These are phyloP conservation scores for Alliaria petiolata DNA, from an alignment of 345 rosid genomes.

Conservation along the genomic window DNA sequence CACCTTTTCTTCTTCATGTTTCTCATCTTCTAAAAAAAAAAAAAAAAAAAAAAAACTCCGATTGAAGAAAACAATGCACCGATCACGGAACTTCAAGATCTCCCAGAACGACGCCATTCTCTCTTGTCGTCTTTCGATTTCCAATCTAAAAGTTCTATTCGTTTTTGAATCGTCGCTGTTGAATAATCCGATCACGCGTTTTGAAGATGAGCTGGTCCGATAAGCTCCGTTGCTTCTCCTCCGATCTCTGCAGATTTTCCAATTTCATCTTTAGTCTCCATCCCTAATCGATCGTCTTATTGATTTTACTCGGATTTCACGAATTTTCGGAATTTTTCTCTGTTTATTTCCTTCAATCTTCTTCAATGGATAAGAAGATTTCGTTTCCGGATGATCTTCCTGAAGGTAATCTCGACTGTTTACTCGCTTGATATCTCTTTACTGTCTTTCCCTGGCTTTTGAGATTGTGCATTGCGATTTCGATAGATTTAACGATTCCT, in stretches of 20 bases:
- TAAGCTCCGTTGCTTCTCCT: slow-evolving; percentile 50
- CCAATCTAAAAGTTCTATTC: slow-evolving; percentile 29
- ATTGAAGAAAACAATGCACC: slow-evolving; percentile 16
- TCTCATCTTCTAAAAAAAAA: slow-evolving; percentile 6
- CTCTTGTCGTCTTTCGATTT: slow-evolving; percentile 24
- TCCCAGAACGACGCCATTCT: slow-evolving; percentile 24
- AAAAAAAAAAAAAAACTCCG: neutral
- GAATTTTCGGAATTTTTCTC: neutral
- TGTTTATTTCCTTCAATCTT: neutral
- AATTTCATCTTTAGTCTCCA: slow-evolving; percentile 48
- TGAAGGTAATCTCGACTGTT: slow-evolving; percentile 22
- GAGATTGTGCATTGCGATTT: neutral
- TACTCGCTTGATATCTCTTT: neutral
- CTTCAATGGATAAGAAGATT: slow-evolving; percentile 42
- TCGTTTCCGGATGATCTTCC: slow-evolving; percentile 21
- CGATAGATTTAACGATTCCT: neutral
- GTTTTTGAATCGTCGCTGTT: slow-evolving; percentile 31
- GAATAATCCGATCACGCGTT: slow-evolving; percentile 20
- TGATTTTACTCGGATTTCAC: slow-evolving; percentile 29
- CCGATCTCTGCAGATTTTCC: slow-evolving; percentile 57
- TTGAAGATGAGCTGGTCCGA: slow-evolving; percentile 42
- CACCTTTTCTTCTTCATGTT: slow-evolving; percentile 7
- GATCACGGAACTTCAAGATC: slow-evolving; percentile 27
- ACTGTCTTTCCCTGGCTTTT: neutral
- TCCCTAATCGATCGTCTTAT: slow-evolving; percentile 42